Evolutionary conservation across 768 basidiomycete genomes (phyloP), one percentile per base, ranked within the genome.

Genomic region (Tephrocybe sp.): DNA sequence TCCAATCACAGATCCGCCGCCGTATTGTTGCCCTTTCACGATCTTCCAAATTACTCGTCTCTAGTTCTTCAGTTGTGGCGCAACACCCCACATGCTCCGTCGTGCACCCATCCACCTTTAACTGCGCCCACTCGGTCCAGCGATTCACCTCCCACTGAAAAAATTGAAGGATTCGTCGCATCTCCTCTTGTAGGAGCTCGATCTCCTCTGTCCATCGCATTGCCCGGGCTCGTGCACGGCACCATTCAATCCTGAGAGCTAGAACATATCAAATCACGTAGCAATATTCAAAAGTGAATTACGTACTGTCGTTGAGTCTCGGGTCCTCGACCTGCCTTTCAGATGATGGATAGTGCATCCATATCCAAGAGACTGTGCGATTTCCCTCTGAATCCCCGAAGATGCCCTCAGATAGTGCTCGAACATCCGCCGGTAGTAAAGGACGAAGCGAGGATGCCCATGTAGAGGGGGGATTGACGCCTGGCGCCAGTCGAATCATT

Each of bases 171-270:
- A 38, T 41, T 25, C 9, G 24, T 15, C 21, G 16, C 21, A 25
- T 21, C 24, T 18, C 25, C 19, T 29, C 60, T 36, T 57, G 47
- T 12, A 63, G 41, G 1, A 63, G 53, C 21, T 53, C 43, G 9
- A 59, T 45, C 44, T 64, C 63, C 23, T 64, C 62, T 2, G 22
- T n/a, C 62, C 60, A 64, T 3, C 59, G 47, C 37, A 48, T 31
- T 4, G 53, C 47, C 7, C 57, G 50, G 1, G 61, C 61, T 9
- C 54, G 50, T 0, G 57, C 18, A 45, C 55, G 56, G 13, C 56
- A 55, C 58, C 61, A 64, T 22, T 63, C 58, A 25, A 64, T 53
- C 8, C 57, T 37, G 7, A 58, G 18, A 3, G 54, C 57, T 55
- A 47, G 25, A 12, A 1, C 5, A 18, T 30, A 15, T 3, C 25